These are phyloP conservation scores for Stephania yunnanensis DNA, from an alignment of 164 flowering plant genomes.

Conservation along the genomic window DNA sequence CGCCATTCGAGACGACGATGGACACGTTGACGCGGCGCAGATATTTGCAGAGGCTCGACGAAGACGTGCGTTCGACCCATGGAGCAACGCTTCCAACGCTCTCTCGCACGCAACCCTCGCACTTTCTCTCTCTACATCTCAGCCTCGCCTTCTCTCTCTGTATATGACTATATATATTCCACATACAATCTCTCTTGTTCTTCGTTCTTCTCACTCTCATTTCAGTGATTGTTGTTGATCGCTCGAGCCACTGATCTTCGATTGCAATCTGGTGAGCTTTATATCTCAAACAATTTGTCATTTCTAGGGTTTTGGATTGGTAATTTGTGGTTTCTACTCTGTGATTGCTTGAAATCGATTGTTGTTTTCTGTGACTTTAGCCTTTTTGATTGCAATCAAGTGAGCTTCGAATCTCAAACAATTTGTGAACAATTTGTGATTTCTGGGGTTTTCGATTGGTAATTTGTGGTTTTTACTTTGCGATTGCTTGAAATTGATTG, in stretches of 20 bases:
- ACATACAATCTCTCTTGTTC: too few relatives aligned
- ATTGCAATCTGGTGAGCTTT: constrained; percentile 3
- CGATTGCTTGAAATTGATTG: too few relatives aligned
- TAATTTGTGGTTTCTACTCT: neutral
- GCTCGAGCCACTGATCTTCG: neutral
- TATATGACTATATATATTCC: too few relatives aligned
- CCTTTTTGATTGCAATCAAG: too few relatives aligned
- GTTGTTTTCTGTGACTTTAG: too few relatives aligned
- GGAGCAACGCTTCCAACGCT: constrained; percentile 11
- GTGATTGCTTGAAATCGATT: too few relatives aligned
- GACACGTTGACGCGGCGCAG: neutral
- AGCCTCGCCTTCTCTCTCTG: neutral
- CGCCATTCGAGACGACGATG: neutral
- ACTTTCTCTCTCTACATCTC: neutral
- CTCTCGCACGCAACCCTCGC: constrained; percentile 7
- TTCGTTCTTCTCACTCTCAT: neutral
- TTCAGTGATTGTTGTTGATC: too few relatives aligned
- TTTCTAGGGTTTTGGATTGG: neutral
- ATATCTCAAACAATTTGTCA: neutral
- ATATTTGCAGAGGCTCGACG: neutral
- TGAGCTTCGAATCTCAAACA: too few relatives aligned
- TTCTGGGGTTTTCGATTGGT: neutral
- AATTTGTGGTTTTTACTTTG: neutral
- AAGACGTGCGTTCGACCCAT: constrained; percentile 7
- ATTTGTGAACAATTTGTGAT: too few relatives aligned